Evolutionary conservation across 441 rosid species (phyloP), one percentile per base, ranked within the genome.

Genomic region (Lepidium campestre): DNA sequence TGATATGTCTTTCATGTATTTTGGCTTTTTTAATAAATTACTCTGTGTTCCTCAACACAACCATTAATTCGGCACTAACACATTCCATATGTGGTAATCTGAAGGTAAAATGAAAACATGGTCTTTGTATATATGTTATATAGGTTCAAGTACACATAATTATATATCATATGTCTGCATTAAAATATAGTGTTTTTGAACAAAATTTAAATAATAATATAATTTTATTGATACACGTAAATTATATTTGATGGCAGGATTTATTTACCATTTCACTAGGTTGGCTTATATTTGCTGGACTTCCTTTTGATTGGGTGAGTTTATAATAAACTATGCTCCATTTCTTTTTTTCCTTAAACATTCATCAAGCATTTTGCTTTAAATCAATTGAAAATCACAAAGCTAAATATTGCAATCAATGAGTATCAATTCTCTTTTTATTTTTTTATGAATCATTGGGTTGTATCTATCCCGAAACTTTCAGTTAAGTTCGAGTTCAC

Each of bases 1-100:
- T 85, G 72, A 61, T 85, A 76, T 79, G 82, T 61, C 59, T 80
- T 54, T 85, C 88, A 68, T 85, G 90, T 72, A 52, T 79, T 64
- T 54, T 85, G 79, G 90, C 90, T 62, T 85, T 83, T 79, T 69
- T 80, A 44, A 78, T 83, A 72, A 85, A 83, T 25, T 85, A 83
- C 74, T 80, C 23, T 7, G 86, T 83, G 57, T 83, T 85, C 59
- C 75, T 85, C 54, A 85, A 85, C 69, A 85, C 90, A 32, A 80
- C 83, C 42, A 75, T 83, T 48, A 85, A 85, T 70, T 85, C 90
- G 57, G 90, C 90, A 5, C 81, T 83, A 23, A 85, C 83, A 3
- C 86, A 85, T 77, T 77, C 88, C 44, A 83, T 85, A 50, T 85
- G 88, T 20, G 90, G 90, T 39, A 85, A 83, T 77, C 56, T 83